Base-by-base conservation (phyloP, 208 protist genomes). In the Leptomonas seymouri region DNA sequence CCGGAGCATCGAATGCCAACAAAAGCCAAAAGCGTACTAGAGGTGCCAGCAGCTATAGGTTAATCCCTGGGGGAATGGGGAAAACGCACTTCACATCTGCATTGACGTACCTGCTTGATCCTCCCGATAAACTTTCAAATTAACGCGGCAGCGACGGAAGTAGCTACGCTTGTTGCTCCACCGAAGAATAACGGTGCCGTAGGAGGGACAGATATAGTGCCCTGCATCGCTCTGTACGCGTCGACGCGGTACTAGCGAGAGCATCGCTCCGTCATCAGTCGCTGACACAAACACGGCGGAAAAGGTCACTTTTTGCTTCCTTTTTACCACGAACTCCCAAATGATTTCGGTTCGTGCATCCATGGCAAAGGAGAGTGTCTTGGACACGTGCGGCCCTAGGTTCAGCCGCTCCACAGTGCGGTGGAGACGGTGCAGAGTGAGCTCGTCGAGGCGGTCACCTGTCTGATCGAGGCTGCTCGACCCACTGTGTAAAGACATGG, bases 291-390 rank as follows among this genome's bases (percentile, higher is more conserved):
- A 93, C 27, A 84, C 30, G 42, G 77, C 85, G 7, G 76, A 70
- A 46, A 90, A 93, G 15, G 46, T 57, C 21, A 89, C 70, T 30
- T 64, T 51, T n/a, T 57, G 57, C 50, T 80, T 31, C 21, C 75
- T 46, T 59, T 72, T 64, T 28, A 85, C 80, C 15, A 42, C 50
- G 56, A 89, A 93, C 60, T 90, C 85, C 85, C 88, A 93, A 36
- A 86, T 74, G 27, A 91, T 60, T 42, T 91, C 88, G 14, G 84
- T 78, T 34, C 48, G 15, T 2, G 49, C 45, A 15, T 61, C 34
- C 56, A 93, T 71, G 3, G 74, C 60, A 42, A 86, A 79, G 18
- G 71, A 67, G 18, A 87, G 50, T 16, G 58, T 82, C 21, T 63
- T 44, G 31, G 76, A 69, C 14, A 59, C 70, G 25, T 74, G 69